Base-by-base conservation (phyloP, 345 rosid genomes). In the Lepidium africanum region DNA sequence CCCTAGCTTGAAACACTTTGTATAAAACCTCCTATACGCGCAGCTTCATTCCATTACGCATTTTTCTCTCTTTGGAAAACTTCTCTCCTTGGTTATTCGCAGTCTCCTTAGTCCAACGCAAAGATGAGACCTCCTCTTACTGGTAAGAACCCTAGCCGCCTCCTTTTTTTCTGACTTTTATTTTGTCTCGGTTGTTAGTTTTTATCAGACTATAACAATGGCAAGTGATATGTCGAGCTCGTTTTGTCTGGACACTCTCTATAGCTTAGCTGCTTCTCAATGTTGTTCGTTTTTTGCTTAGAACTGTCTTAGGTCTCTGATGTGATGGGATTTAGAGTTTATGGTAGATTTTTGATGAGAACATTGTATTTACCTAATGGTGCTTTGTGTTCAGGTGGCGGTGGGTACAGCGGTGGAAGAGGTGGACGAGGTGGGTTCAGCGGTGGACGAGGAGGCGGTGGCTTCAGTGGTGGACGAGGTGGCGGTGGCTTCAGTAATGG, bases 61-160 rank as follows among this genome's bases (percentile, higher is more conserved):
- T 16, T 25, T 21, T 25, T 54, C 61, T 62, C 39, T 41, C 47
- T 39, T 38, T n/a, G 7, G 7, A 40, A 13, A 48, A 27, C 61
- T 40, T n/a, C 35, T 42, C 15, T 32, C 52, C 13, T 40, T 9
- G 14, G 14, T 2, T 45, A 6, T 4, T 49, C 8, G 46, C 53
- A 33, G 0, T 50, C 35, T 41, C 15, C 25, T 1, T 0, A 40
- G 2, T 30, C 15, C 11, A 38, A 57, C 38, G 16, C 62, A 37
- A 67, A 74, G 19, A 74, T 74, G 77, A 74, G 77, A 27, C 77
- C 77, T 74, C 77, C 77, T 67, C 68, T 74, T 45, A 74, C 77
- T 35, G 55, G 77, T 74, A 74, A 36, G 38, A 74, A 67, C 67
- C 77, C 69, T 73, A 73, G 62, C 73, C 63, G 68, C 63, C 77